Conservation (phyloP, 441 rosid species). For the Corymbia calophylla region DNA sequence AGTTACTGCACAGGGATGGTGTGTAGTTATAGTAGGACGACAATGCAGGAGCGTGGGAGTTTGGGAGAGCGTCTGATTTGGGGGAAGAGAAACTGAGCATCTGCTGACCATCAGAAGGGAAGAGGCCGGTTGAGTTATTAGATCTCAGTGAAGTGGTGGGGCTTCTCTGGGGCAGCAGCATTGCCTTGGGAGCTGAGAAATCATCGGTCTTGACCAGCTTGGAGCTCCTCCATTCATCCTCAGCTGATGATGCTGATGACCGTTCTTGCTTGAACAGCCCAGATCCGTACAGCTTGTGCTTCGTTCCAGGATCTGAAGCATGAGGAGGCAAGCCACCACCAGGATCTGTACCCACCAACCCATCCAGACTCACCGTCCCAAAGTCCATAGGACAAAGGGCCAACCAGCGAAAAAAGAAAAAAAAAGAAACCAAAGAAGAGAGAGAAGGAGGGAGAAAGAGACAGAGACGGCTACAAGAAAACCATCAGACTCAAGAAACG, state of each 20-base stretch:
- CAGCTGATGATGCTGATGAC: slow-evolving; percentile 30
- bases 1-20: slow-evolving; percentile 17
- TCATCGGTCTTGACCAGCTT: slow-evolving; percentile 45
- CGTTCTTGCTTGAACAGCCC: slow-evolving; percentile 56
- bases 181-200: slow-evolving; percentile 23
- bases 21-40: slow-evolving; percentile 28
- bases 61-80: slow-evolving; percentile 38
- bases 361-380: slow-evolving; percentile 41
- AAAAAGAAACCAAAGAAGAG: background rate
- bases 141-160: slow-evolving; percentile 34
- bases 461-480: background rate
- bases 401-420: slow-evolving; percentile 8
- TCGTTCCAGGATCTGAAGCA: slow-evolving; percentile 41
- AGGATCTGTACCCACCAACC: slow-evolving; percentile 33
- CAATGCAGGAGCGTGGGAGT: slow-evolving; percentile 23
- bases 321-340: slow-evolving; percentile 24
- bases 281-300: slow-evolving; percentile 46
- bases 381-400: slow-evolving; percentile 34
- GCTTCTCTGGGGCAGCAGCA: slow-evolving; percentile 27
- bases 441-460: background rate
- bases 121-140: slow-evolving; percentile 19
- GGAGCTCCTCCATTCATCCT: slow-evolving; percentile 49
- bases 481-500: background rate
- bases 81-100: slow-evolving; percentile 73
- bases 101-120: slow-evolving; percentile 33